Conservation (phyloP, 2,329 filamentous ascomycete genomes). For the Calonectria pseudoturangicola region DNA sequence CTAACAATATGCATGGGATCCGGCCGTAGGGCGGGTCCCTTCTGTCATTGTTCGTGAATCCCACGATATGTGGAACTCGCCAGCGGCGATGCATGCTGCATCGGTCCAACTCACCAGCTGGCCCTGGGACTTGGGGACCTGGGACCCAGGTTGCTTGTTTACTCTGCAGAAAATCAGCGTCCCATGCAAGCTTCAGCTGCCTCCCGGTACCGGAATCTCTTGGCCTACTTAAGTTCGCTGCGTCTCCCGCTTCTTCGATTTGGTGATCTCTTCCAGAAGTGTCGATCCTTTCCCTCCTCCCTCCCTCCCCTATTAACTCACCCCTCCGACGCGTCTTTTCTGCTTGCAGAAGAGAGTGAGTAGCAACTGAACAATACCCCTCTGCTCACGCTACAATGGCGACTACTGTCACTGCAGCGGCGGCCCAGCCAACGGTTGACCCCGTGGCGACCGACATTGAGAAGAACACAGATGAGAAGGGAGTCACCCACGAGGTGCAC, state of each 20-base stretch:
- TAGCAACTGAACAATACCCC: conserved; percentile 1
- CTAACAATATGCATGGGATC: conserved; percentile 13
- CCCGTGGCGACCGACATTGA: conserved; percentile 34
- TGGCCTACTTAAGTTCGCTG: conserved; percentile 20
- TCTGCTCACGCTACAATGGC: conserved; percentile 8
- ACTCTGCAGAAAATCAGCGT: conserved; percentile 1
- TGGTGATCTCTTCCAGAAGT: conserved; percentile 10
- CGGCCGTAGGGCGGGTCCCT: not conserved
- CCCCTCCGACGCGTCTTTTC: conserved; percentile 7
- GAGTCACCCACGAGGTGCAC: conserved; percentile 35
- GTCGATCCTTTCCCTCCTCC: conserved; percentile 4
- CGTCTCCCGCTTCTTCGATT: not conserved
- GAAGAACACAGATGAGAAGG: conserved; percentile 40
- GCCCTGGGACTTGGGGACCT: not conserved
- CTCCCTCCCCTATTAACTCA: conserved; percentile 6
- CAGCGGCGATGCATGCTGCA: conserved; percentile 17
- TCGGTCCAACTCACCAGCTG: conserved; percentile 18
- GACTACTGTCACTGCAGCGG: conserved; percentile 22
- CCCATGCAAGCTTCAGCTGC: not conserved
- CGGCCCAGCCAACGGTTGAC: conserved; percentile 23
- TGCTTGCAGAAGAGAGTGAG: conserved; percentile 8
- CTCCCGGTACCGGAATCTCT: conserved; percentile 27
- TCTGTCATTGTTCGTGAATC: conserved; percentile 12
- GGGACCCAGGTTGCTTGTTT: not conserved
- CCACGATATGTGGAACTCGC: conserved; percentile 21